Evolutionary conservation across 2,329 filamentous ascomycete genomes (phyloP), one percentile per base, ranked within the genome.

Genomic region (Xylariomycetidae sp.): DNA sequence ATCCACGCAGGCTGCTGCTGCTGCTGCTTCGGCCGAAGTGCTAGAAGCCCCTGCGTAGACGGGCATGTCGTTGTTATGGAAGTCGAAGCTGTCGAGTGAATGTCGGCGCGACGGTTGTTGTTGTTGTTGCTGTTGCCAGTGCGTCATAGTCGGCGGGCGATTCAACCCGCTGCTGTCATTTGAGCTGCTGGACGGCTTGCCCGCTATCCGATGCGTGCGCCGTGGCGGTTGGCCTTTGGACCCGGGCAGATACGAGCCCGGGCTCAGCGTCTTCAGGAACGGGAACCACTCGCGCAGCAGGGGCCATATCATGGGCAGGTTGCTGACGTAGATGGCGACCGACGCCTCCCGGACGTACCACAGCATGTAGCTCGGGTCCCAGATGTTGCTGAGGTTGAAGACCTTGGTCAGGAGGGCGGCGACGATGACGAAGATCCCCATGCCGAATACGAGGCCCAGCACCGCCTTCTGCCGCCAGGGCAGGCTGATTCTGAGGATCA

Each of bases 301-400:
- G 1, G 69, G 63, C 70, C 71, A 77, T 34, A 73, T 64, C 30
- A 68, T 59, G 1, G 72, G 72, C 3, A 75, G 54, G 44, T 76
- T 77, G 41, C 69, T 62, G 8, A 76, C 69, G 38, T 67, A 66
- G 5, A 75, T 59, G 6, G 70, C 71, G 2, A 72, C 69, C 16
- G 59, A 65, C 8, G 69, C 66, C 59, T 77, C 72, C 34, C 72
- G 62, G 14, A 66, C 61, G 48, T 75, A 74, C 71, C 72, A 77
- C 13, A 67, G 50, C 59, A 67, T 59, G 46, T 67, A 67, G 26
- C 32, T 29, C 5, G 53, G 51, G 31, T 48, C 44, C 34, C 45
- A 46, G 11, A 49, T 30, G n/a, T 45, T 27, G 31, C 43, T 50
- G 12, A 64, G 58, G 39, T 69, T 69, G 50, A 64, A 69, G 29